These are phyloP conservation scores for Irpex rosettiformis DNA, from an alignment of 1,284 basidiomycete genomes.

Conservation along the genomic window DNA sequence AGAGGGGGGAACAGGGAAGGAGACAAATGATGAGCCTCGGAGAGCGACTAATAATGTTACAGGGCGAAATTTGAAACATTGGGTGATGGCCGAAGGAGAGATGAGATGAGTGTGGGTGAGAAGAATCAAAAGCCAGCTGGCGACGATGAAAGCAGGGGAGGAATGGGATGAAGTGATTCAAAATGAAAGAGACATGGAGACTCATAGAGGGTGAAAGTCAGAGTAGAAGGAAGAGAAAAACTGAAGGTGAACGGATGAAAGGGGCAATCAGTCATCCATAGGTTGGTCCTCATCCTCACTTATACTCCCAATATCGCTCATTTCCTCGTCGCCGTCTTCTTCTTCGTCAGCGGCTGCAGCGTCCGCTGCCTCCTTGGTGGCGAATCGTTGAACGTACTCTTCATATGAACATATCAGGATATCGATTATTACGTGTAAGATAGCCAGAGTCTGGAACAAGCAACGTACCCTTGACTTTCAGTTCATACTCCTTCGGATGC, in stretches of 20 bases:
- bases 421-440: neutral
- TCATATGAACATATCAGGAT: conserved; percentile 3
- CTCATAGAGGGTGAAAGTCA: too few species aligned
- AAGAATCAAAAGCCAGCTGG: neutral
- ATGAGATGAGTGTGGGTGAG: neutral
- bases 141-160: neutral
- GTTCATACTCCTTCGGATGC: conserved; percentile 92
- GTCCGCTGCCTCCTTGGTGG: conserved; percentile 78
- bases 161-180: neutral
- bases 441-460: too few species aligned
- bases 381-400: conserved; percentile 87
- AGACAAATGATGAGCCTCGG: neutral
- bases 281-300: conserved; percentile 68
- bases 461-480: conserved; percentile 80
- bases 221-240: neutral
- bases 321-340: conserved; percentile 79
- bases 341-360: conserved; percentile 55
- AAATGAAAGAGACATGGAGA: neutral
- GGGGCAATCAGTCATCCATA: conserved; percentile 12
- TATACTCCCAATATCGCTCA: conserved; percentile 91
- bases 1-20: neutral
- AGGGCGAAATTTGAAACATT: neutral
- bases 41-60: neutral
- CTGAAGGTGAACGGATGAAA: neutral
- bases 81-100: neutral